Evolutionary conservation across 805 yeast genomes (phyloP), one percentile per base, ranked within the genome.

Genomic region (Lipomyces starkeyi): DNA sequence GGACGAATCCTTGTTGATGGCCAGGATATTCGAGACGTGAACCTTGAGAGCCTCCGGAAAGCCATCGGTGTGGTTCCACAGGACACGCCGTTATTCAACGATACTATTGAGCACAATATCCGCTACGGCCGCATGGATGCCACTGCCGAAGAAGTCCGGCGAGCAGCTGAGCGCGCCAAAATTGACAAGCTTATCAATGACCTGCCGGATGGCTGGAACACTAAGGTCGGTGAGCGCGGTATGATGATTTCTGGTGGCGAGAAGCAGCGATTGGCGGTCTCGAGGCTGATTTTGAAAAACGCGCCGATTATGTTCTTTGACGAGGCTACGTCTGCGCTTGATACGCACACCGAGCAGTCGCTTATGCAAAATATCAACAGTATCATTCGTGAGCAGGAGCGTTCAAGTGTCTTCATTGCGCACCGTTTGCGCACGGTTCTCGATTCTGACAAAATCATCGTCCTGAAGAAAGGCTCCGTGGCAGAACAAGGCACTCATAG

Each of bases 201-300:
- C 57, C 79, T 95, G 59, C 98, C 99, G 0, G 90, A 91, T 14
- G 97, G 98, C 0, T 81, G 85, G 54, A 82, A 89, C 35, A 95
- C 98, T 0, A 83, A 91, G 66, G 99, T 95, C 20, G 99, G 99
- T 60, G 99, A 95, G 78, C 83, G 84, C 3, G 99, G 99, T n/a
- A 84, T 95, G 85, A 95, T 95, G 99, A 93, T 95, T 59, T 92
- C 97, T 32, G 99, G 99, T n/a, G 99, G 99, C 69, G 99, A 95
- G 78, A 93, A 95, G 77, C 99, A 95, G 79, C 82, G 99, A 70
- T 82, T 95, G 56, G 98, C 99, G 0, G 92, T 95, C 72, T 95
- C 98, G 0, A 84, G 99, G 71, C 86, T 95, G n/a, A 78, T 95
- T 57, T 80, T 95, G 73, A 95, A 95, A 78, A 84, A 87, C 71